Base-by-base conservation (phyloP, 352 stramenopile genomes). In the Thalassiosira livingstoniorum region DNA sequence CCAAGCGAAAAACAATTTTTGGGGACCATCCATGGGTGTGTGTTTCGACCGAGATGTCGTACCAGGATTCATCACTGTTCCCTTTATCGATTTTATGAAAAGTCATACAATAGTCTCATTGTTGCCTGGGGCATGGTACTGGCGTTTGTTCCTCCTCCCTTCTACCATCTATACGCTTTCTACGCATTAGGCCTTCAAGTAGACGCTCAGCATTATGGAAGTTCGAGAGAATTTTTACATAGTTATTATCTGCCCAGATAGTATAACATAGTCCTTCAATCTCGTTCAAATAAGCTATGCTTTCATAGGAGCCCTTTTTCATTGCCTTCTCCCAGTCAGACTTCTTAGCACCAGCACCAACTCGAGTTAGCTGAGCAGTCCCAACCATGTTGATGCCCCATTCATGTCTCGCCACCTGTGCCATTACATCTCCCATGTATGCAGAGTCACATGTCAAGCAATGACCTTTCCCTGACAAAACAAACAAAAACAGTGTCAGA, bases 21-120 rank as follows among this genome's bases (percentile, higher is more conserved):
- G 67, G 67, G 4, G 47, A 25, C 67, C 67, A 76, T 29, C 37
- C 60, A 31, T 76, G 67, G 4, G 27, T 29, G 18, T 51, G 42
- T 4, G 23, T 67, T 32, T 76, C 27, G 13, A 47, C 67, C 21
- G 0, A 47, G 29, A 76, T 37, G 39, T 76, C 67, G 25, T 76
- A 76, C 53, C 67, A 67, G 27, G 23, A 43, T 39, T 76, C 67
- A 25, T 32, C 54, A 29, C 67, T 32, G 51, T 76, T 76, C 3
- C 67, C 51, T 42, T 76, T 76, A 32, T 76, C 67, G n/a, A 76
- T 76, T 27, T 67, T 21, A 53, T 76, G 67, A 43, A 76, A 76
- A 21, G 67, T 76, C n/a, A 53, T 39, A 42, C 23, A 35, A 53
- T 76, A 76, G 31, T 76, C 67, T 21, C 53, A 47, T 27, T 35